Evolutionary conservation across 805 yeast genomes (phyloP).

Genomic region (Torulaspora quercuum): DNA sequence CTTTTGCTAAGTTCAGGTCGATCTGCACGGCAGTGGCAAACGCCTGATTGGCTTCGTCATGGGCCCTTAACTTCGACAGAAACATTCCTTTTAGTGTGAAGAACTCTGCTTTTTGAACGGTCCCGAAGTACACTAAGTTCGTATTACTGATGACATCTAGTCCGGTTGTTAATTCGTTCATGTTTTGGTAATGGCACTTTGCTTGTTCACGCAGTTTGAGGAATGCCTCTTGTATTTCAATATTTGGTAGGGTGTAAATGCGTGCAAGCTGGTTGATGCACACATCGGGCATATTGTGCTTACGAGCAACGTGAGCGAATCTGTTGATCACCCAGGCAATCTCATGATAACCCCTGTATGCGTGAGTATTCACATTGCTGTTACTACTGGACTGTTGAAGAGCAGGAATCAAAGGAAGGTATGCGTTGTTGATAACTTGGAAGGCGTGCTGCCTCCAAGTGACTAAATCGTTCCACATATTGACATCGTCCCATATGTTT

Average conservation of each 20-base stretch:
- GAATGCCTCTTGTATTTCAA: constrained; percentile 97
- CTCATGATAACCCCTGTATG: constrained; percentile 96
- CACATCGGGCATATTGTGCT: constrained; percentile 95
- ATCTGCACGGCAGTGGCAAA: constrained; percentile 97
- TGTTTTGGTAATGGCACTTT: constrained; percentile 92
- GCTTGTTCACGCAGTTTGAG: constrained; percentile 95
- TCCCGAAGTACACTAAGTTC: constrained; percentile 90
- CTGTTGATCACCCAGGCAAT: constrained; percentile 98
- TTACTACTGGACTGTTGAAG: constrained; percentile 66
- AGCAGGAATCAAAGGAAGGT: constrained; percentile 86
- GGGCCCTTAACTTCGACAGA: constrained; percentile 80
- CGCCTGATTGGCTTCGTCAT: constrained; percentile 95
- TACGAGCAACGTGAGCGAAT: constrained; percentile 97
- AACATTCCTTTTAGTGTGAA: constrained; percentile 98
- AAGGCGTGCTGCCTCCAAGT: constrained; percentile 99
- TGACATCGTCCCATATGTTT: constrained; percentile 95
- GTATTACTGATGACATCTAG: constrained; percentile 96
- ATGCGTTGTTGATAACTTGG: constrained; percentile 90
- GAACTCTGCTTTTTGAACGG: constrained; percentile 97
- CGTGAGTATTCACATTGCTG: constrained; percentile 82
- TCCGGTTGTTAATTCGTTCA: constrained; percentile 88
- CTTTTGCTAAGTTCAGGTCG: constrained; percentile 89
- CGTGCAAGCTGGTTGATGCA: constrained; percentile 89
- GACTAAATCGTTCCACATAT: constrained; percentile 94
- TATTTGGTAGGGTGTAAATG: constrained; percentile 92